A percentile compares a stretch with the other conserved stretches of the same genome.
Evolutionary conservation across 305 asterid species (phyloP).

Genomic region (Striga hermonthica): DNA sequence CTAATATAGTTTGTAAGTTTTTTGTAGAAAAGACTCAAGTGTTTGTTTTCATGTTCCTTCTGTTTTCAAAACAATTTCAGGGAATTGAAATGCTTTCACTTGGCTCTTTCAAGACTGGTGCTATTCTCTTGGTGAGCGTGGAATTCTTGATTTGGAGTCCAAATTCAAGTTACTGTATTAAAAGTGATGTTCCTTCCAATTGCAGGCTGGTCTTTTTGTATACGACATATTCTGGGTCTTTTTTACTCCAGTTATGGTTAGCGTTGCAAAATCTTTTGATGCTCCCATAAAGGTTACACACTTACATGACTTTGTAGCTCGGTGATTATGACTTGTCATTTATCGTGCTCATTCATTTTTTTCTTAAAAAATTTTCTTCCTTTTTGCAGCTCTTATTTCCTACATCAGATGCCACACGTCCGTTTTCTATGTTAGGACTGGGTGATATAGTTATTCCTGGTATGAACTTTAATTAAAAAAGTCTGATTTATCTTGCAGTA

Average conservation of each 20-base stretch:
- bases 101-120: slow-evolving; percentile 98
- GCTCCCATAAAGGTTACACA: slow-evolving; percentile 71
- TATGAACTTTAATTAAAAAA: slow-evolving; percentile 27
- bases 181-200: slow-evolving; percentile 24
- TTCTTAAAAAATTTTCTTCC: slow-evolving; percentile 19
- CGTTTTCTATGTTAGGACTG: slow-evolving; percentile 97
- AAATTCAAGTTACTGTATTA: background rate
- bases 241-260: slow-evolving; percentile 91
- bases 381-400: slow-evolving; percentile 88
- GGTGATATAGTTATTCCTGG: slow-evolving; percentile 99
- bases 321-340: background rate
- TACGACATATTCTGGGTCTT: slow-evolving; percentile 93
- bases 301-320: slow-evolving; percentile 8
- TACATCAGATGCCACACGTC: slow-evolving; percentile 69
- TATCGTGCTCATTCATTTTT: slow-evolving; percentile 13
- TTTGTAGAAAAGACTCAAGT: background rate
- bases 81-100: slow-evolving; percentile 99
- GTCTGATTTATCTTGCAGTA: background rate
- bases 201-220: slow-evolving; percentile 83
- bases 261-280: slow-evolving; percentile 85
- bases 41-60: slow-evolving; percentile 22
- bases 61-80: slow-evolving; percentile 39
- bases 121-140: slow-evolving; percentile 78
- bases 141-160: background rate
- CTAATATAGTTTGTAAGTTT: background rate